A percentile compares a stretch with the other conserved stretches of the same genome.
Evolutionary conservation across 176 grass and related monocot genomes (phyloP).

Genomic region (Hyparrhenia diplandra): DNA sequence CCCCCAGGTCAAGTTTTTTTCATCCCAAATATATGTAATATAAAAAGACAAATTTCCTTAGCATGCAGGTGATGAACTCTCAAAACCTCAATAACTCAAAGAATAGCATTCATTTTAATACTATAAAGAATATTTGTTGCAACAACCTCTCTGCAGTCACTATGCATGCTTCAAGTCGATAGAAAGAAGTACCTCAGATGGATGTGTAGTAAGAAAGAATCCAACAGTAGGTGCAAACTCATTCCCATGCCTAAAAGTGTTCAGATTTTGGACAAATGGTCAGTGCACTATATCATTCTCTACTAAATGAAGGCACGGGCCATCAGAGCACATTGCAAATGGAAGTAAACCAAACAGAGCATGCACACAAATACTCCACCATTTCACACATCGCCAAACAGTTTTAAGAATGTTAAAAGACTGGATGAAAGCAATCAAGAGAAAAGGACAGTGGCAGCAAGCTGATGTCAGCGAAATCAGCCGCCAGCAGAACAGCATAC

Average conservation of each 20-base stretch:
- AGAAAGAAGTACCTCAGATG: slow-evolving; percentile 50
- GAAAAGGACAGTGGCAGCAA: not conserved
- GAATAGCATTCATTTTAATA: not conserved
- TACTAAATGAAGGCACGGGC: not conserved
- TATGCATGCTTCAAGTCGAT: not conserved
- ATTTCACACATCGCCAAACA: not conserved
- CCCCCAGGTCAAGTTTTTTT: no score
- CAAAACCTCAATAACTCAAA: not conserved
- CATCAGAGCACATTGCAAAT: not conserved
- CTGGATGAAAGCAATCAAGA: not conserved
- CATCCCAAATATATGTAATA: not conserved
- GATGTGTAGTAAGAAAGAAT: slow-evolving; percentile 58
- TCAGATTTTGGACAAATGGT: not conserved
- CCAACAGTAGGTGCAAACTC: slow-evolving; percentile 75
- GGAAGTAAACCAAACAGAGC: not conserved
- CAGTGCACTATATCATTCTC: not conserved
- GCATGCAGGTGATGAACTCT: not conserved
- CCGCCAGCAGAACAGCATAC: no score
- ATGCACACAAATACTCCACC: not conserved
- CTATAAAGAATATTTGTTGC: not conserved
- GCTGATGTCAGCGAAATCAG: no score
- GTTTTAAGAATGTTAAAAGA: not conserved
- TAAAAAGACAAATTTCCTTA: not conserved
- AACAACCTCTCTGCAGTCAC: not conserved
- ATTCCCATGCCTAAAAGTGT: slow-evolving; percentile 48